phyloP scores from a whole-genome alignment of 2,329 filamentous ascomycete species.

The Claviceps quebecensis region DNA sequence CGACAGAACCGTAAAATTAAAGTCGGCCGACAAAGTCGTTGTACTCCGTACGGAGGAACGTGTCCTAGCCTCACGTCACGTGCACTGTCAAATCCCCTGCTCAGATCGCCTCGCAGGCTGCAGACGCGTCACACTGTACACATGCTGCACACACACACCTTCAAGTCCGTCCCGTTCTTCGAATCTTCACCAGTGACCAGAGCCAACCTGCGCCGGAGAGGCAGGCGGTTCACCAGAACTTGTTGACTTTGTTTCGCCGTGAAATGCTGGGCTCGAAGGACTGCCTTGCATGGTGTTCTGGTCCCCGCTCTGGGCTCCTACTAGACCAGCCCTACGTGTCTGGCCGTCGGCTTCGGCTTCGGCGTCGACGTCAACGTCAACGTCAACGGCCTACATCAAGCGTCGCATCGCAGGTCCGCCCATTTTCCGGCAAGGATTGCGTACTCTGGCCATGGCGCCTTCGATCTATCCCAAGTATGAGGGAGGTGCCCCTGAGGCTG shows the following conservation, averaged over 20 bases:
- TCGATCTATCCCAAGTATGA: conserved; percentile 19
- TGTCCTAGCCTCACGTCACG: too few species aligned
- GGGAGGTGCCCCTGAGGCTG: conserved; percentile 39
- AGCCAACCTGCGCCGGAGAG: not conserved
- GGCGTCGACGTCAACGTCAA: not conserved
- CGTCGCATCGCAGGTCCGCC: conserved; percentile 5
- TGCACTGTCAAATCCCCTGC: too few species aligned
- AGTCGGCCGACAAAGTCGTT: too few species aligned
- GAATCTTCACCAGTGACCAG: not conserved
- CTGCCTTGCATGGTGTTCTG: conserved; percentile 7
- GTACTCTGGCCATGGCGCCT: conserved; percentile 6
- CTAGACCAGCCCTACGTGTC: conserved; percentile 5
- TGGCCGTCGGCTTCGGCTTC: not conserved
- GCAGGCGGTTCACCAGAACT: not conserved
- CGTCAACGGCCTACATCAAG: conserved; percentile 10
- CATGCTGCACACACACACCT: too few species aligned
- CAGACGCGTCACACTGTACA: not conserved
- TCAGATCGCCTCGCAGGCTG: too few species aligned
- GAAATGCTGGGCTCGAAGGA: conserved; percentile 3
- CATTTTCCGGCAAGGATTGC: not conserved
- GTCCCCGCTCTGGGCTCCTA: conserved; percentile 6
- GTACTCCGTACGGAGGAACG: too few species aligned
- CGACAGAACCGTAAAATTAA: too few species aligned
- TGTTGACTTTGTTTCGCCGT: not conserved
- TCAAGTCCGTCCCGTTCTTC: not conserved